Percentiles rank a stretch among this genome's conserved stretches.
Evolutionary conservation across 495 filamentous ascomycete genomes (phyloP).

Genomic region (Penicillium crystallinum): DNA sequence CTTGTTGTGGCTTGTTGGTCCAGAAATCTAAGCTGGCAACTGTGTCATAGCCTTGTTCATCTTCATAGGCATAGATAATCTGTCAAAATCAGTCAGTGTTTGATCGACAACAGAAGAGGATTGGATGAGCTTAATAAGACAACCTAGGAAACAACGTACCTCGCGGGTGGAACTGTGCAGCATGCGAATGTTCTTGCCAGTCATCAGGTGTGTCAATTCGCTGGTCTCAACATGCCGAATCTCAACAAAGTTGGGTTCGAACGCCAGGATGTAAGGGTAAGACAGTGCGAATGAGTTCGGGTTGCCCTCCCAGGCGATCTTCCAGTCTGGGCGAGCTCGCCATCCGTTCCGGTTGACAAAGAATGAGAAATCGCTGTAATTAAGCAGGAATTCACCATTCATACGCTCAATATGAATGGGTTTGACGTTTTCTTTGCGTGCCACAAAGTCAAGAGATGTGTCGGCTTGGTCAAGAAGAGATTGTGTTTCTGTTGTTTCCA

Average conservation of each 20-base stretch:
- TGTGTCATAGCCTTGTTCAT: conserved; percentile 86
- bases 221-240: conserved; percentile 90
- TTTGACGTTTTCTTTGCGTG: conserved; percentile 83
- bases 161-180: conserved; percentile 93
- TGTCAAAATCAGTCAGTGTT: conserved; percentile 28
- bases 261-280: conserved; percentile 93
- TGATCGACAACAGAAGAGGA: not conserved
- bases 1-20: conserved; percentile 50
- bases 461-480: conserved; percentile 96
- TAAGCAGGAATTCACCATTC: conserved; percentile 93
- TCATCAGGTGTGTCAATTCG: conserved; percentile 86
- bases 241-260: conserved; percentile 98
- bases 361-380: conserved; percentile 97
- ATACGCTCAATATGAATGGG: conserved; percentile 98
- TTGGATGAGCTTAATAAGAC: not conserved
- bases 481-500: conserved; percentile 96
- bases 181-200: conserved; percentile 93
- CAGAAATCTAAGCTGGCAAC: conserved; percentile 97
- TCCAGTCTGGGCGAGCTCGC: conserved; percentile 93
- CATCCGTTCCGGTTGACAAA: conserved; percentile 99
- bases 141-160: conserved; percentile 49
- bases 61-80: conserved; percentile 96
- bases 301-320: conserved; percentile 92
- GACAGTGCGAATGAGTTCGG: conserved; percentile 88
- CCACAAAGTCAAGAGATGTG: conserved; percentile 94